Base-by-base conservation (phyloP, 2,329 filamentous ascomycete species). In the Paracoccidioides lutzii region DNA sequence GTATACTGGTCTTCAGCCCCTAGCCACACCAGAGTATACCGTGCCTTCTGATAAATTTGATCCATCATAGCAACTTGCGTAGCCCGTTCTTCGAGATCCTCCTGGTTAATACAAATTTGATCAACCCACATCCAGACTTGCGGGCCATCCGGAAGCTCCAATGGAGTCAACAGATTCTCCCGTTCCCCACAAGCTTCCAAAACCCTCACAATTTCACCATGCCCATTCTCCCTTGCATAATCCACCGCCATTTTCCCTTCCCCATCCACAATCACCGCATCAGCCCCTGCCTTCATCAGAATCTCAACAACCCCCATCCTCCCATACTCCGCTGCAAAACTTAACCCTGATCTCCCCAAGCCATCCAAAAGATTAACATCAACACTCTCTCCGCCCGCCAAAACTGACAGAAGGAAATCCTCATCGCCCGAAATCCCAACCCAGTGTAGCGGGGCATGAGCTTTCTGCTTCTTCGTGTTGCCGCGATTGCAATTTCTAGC, bases 1-100 rank as follows among this genome's bases (percentile, higher is more conserved):
- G 58, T 59, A 42, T 59, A 43, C 7, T 54, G 54, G 8, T 56
- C 57, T 22, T 59, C 55, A 9, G 45, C n/a, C 28, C 61, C 62
- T 28, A 64, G 56, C 62, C 62, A 64, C 9, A 63, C 45, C 53
- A 61, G 49, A 0, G 63, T 62, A 55, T 56, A 56, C 12, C 32
- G 46, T 9, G 61, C 62, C 32, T 55, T 37, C 33, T 52, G 22
- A 40, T 59, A 61, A 10, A 61, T 60, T 7, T 59, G 41, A 28
- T 57, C 53, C 60, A 61, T 61, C 14, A 58, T 52, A 9, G 15
- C 12, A 3, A 61, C 60, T 33, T 61, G 60, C 5, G 52, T n/a
- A 54, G 52, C 57, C 7, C 55, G 44, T 50, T 61, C 60, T 9
- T 41, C 48, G 6, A 60, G 40, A 38, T 61, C 54, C 10, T 50